phyloP scores from a whole-genome alignment of 139 green algal genomes.

The Coelastrella sp. region DNA sequence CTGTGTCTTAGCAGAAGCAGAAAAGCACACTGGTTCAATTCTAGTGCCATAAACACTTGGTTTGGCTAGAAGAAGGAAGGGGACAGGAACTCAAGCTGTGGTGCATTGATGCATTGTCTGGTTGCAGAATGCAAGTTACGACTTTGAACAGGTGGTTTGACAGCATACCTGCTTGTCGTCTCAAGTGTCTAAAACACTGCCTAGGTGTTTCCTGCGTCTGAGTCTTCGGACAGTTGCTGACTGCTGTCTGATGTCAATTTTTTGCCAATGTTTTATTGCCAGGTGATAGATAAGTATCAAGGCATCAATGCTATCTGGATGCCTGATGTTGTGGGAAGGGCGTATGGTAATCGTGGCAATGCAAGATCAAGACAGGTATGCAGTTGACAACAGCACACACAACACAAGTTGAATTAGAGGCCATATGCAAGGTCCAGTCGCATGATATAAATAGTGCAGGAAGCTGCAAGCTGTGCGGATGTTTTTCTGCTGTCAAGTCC shows the following conservation, averaged over 20 bases:
- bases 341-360: conserved; percentile 92
- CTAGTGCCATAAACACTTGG: not conserved
- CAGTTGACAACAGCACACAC: conserved; percentile 9
- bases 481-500: too few species aligned
- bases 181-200: too few species aligned
- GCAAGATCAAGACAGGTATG: conserved; percentile 82
- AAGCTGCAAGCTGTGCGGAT: too few species aligned
- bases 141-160: too few species aligned
- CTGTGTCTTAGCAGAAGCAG: too few species aligned
- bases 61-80: not conserved
- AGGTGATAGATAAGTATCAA: conserved; percentile 74
- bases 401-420: not conserved
- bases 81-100: not conserved
- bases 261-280: not conserved
- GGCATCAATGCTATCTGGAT: conserved; percentile 74
- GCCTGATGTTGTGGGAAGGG: conserved; percentile 86
- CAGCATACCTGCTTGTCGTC: too few species aligned
- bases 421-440: not conserved
- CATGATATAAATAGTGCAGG: not conserved
- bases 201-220: too few species aligned
- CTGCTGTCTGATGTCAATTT: not conserved
- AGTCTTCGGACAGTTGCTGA: not conserved
- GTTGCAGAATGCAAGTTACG: too few species aligned
- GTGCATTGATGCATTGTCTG: not conserved
- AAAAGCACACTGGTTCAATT: not conserved